These are phyloP conservation scores for Rhodotorula glutinis DNA, from an alignment of 1,284 basidiomycete genomes.

Conservation along the genomic window DNA sequence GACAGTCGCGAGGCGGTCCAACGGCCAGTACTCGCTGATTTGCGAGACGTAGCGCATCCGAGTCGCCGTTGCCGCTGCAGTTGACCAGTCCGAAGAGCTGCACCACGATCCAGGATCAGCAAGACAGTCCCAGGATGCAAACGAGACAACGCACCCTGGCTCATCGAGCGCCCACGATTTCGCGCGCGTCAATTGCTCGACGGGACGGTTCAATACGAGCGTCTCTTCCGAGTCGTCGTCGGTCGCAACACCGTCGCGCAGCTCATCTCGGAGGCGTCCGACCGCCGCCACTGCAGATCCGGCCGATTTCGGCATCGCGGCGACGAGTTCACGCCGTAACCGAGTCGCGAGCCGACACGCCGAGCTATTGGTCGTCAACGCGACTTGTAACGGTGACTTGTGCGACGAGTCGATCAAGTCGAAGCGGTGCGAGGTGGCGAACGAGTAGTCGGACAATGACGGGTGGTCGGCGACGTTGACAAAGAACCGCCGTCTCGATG, in stretches of 20 bases:
- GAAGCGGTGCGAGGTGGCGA: constrained; percentile 83
- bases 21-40: constrained; percentile 37
- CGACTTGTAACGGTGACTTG: constrained; percentile 68
- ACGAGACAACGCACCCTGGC: constrained; percentile 1
- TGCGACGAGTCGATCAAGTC: constrained; percentile 43
- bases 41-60: constrained; percentile 51
- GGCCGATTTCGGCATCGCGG: constrained; percentile 67
- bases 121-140: too few relatives aligned
- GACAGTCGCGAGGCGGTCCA: constrained; percentile 32
- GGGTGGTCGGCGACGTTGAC: constrained; percentile 86
- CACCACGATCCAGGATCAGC: background rate
- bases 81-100: constrained; percentile 20
- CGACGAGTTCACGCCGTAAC: constrained; percentile 76
- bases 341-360: constrained; percentile 83
- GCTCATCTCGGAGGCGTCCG: constrained; percentile 26
- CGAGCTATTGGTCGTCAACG: constrained; percentile 84
- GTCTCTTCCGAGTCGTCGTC: constrained; percentile 54
- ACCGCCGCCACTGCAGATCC: constrained; percentile 63
- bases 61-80: constrained; percentile 32
- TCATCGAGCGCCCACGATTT: constrained; percentile 26
- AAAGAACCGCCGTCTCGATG: constrained; percentile 62
- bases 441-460: constrained; percentile 81
- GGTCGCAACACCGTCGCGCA: constrained; percentile 9
- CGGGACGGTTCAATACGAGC: constrained; percentile 71
- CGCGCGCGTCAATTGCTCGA: constrained; percentile 57